A percentile compares a stretch with the other conserved stretches of the same genome.
phyloP scores from a whole-genome alignment of 2,329 filamentous ascomycete species.

The Apiospora koreana region DNA sequence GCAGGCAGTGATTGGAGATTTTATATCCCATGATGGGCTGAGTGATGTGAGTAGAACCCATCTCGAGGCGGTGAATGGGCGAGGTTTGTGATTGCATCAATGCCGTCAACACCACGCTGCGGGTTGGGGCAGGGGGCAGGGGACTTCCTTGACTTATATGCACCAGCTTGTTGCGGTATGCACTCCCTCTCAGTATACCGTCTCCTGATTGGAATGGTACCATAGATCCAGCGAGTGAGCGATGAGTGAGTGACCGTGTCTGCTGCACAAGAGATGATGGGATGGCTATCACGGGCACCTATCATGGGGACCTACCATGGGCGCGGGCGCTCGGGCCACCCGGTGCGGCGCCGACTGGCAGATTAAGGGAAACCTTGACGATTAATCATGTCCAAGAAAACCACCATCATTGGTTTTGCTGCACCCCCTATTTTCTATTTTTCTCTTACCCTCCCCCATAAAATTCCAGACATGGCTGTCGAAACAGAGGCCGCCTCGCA shows the following conservation, averaged over 20 bases:
- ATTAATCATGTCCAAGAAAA: neutral
- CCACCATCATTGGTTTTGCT: neutral
- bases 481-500: slow-evolving; percentile 1
- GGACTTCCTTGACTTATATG: slow-evolving; percentile 1
- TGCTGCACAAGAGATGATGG: neutral
- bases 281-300: too few species aligned
- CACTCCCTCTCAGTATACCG: neutral
- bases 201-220: neutral
- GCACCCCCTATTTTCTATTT: neutral
- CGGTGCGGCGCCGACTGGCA: neutral
- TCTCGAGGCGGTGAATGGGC: neutral
- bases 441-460: neutral
- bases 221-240: neutral
- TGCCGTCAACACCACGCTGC: neutral
- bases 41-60: neutral
- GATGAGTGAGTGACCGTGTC: neutral
- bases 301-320: too few species aligned
- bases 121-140: neutral
- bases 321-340: neutral
- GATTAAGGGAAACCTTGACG: neutral
- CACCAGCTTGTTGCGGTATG: neutral
- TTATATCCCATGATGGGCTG: neutral
- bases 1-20: neutral
- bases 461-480: neutral
- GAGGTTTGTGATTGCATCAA: neutral